Base-by-base conservation (phyloP, 306 rosid genomes). In the Psophocarpus tetragonolobus region DNA sequence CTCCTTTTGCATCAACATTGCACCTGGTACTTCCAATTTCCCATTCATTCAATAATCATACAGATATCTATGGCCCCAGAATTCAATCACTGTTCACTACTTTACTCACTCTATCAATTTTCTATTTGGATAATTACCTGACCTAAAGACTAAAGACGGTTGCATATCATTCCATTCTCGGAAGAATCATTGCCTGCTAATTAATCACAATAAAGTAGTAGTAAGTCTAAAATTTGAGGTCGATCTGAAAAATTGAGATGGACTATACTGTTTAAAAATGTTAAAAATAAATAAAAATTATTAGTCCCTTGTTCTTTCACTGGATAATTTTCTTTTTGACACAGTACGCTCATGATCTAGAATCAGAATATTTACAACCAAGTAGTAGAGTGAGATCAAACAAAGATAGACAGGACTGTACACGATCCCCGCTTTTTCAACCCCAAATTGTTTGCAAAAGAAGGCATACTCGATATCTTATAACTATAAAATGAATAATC, bases 1-100 rank as follows among this genome's bases (percentile, higher is more conserved):
- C 21, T 83, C 41, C 74, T 79, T 84, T 84, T 79, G 71, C 81
- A 69, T 75, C 84, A 50, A 62, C 61, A 41, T 23, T 61, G 81
- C 78, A 61, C 74, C 61, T 18, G 61, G 6, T 69, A 68, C 65
- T 3, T 9, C 24, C 33, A 44, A n/a, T 45, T 47, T 33, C 35
- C 44, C 45, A 69, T 27, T 26, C 33, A 9, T 57, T 69, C 39
- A 56, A 33, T 12, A 23, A 71, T 42, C 45, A 36, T 18, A 36
- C 18, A 74, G 69, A 74, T 79, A 32, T 63, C n/a, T 8, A 38
- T 73, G 77, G 73, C 80, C 83, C 77, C 24, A 15, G 13, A 47
- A 56, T 78, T 80, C 73, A 74, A 47, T 63, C 77, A 41, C 44
- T 42, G 4, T n/a, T n/a, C n/a, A 0, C 12, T 23, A 62, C 65